phyloP scores from a whole-genome alignment of 2,329 filamentous ascomycete genomes.

The Parastagonospora avenae region DNA sequence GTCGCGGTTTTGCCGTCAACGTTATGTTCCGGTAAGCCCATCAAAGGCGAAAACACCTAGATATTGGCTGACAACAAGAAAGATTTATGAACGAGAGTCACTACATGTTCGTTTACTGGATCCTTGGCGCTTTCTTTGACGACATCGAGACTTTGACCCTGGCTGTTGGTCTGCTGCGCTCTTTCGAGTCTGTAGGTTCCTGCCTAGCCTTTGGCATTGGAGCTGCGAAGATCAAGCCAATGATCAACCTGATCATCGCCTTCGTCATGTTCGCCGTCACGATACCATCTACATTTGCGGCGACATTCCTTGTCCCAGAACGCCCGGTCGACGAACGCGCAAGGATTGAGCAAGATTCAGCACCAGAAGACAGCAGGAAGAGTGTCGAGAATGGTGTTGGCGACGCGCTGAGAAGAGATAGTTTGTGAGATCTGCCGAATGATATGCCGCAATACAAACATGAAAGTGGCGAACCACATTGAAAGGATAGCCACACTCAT shows the following conservation, averaged over 20 bases:
- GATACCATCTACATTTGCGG: constrained; percentile 37
- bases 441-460: too few species aligned
- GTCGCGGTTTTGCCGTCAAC: constrained; percentile 55
- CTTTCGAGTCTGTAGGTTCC: constrained; percentile 57
- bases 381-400: background rate
- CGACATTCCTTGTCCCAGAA: constrained; percentile 28
- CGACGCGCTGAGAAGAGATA: background rate
- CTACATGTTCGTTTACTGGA: constrained; percentile 59
- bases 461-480: too few species aligned
- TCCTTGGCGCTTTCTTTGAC: constrained; percentile 57
- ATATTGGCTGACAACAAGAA: constrained; percentile 6
- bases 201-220: constrained; percentile 56
- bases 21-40: constrained; percentile 51
- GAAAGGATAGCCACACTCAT: too few species aligned
- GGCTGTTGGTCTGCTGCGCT: constrained; percentile 54
- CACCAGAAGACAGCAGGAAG: background rate
- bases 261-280: constrained; percentile 55
- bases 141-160: constrained; percentile 59
- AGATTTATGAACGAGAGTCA: constrained; percentile 58
- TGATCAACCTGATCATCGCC: constrained; percentile 56
- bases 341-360: constrained; percentile 7
- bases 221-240: constrained; percentile 52
- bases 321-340: constrained; percentile 20
- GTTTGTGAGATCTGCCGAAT: background rate
- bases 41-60: background rate